phyloP scores from a whole-genome alignment of 306 rosid species.

The Luffa aegyptiaca region DNA sequence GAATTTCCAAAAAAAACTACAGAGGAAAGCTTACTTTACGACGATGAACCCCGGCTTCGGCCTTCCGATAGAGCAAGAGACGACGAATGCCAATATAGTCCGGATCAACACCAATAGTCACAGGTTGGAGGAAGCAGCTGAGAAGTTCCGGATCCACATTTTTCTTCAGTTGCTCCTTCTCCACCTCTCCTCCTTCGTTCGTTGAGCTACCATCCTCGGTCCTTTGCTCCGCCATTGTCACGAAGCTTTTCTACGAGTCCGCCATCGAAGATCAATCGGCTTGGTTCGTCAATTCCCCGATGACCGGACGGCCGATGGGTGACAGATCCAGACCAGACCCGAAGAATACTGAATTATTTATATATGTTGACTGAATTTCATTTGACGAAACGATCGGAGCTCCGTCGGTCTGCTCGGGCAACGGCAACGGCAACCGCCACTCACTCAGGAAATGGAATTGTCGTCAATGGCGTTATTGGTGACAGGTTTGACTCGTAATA shows the following conservation, averaged over 20 bases:
- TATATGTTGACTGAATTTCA: background rate
- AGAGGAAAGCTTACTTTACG: conserved; percentile 44
- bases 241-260: conserved; percentile 6
- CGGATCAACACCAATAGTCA: conserved; percentile 38
- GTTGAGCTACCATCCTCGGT: conserved; percentile 21
- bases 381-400: background rate
- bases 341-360: background rate
- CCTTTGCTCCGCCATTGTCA: conserved; percentile 35
- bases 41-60: conserved; percentile 45
- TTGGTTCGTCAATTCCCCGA: background rate
- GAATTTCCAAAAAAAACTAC: background rate
- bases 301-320: background rate
- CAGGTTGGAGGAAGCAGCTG: conserved; percentile 73
- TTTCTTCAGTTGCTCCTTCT: conserved; percentile 13
- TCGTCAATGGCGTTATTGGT: background rate
- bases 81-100: conserved; percentile 68
- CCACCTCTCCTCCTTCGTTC: conserved; percentile 12
- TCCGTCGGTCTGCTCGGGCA: background rate
- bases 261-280: conserved; percentile 26
- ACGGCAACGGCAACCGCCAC: background rate
- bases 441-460: background rate
- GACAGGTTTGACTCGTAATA: background rate
- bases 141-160: conserved; percentile 51
- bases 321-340: background rate
- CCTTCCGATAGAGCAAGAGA: conserved; percentile 59